phyloP scores from a whole-genome alignment of 2,329 filamentous ascomycete genomes.

The Onygenales sp. region DNA sequence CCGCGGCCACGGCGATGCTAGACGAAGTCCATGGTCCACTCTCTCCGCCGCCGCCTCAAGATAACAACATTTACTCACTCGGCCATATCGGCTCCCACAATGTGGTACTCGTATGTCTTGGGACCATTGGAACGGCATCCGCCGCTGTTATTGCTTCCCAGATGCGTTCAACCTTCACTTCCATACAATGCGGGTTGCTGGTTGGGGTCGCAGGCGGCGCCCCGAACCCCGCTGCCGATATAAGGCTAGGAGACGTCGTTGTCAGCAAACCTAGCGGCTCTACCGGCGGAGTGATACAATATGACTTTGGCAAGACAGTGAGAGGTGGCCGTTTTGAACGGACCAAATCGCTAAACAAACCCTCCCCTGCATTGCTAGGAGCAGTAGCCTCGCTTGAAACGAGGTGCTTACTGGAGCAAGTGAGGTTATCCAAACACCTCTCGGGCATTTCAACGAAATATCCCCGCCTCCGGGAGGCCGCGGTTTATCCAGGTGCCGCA shows the following conservation, averaged over 20 bases:
- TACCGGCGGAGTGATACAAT: conserved; percentile 8
- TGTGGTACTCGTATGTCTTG: conserved; percentile 12
- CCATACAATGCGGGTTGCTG: conserved; percentile 9
- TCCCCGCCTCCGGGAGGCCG: background rate
- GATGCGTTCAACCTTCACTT: conserved; percentile 9
- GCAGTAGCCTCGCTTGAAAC: background rate
- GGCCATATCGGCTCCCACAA: conserved; percentile 12
- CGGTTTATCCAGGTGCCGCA: background rate
- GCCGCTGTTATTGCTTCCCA: conserved; percentile 7
- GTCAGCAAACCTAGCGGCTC: conserved; percentile 6
- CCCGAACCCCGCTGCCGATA: conserved; percentile 5
- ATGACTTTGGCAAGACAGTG: conserved; percentile 7
- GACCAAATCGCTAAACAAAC: background rate
- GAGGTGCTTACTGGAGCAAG: background rate
- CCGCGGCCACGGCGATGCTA: conserved; percentile 9
- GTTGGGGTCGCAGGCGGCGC: conserved; percentile 14
- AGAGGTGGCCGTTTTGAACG: conserved; percentile 2
- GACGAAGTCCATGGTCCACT: conserved; percentile 7
- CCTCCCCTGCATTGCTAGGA: background rate
- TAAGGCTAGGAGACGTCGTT: conserved; percentile 15
- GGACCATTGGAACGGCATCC: conserved; percentile 3
- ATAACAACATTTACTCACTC: conserved; percentile 11
- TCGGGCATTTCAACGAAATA: background rate
- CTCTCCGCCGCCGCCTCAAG: background rate
- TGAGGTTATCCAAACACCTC: background rate